phyloP scores from a whole-genome alignment of 1,284 basidiomycete genomes.

The Ustilago hordei region DNA sequence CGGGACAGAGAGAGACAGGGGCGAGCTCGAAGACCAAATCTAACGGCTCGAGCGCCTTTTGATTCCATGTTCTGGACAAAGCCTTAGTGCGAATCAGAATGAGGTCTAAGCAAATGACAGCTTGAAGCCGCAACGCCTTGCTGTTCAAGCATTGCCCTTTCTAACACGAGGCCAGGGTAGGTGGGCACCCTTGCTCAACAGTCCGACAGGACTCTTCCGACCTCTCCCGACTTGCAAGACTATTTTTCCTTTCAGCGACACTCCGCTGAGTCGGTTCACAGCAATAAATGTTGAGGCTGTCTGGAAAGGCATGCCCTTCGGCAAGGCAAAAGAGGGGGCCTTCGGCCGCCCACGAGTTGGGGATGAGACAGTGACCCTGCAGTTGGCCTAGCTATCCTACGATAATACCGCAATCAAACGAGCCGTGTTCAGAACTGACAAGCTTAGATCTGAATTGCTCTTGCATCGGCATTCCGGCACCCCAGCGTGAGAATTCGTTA shows the following conservation, averaged over 20 bases:
- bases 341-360: slow-evolving; percentile 4
- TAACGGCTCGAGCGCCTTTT: background rate
- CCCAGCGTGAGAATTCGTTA: background rate
- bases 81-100: background rate
- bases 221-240: background rate
- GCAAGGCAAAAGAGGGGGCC: background rate
- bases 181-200: background rate
- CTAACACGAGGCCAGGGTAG: background rate
- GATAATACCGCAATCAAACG: no score
- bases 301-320: no score
- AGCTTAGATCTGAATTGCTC: background rate
- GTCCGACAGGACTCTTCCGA: slow-evolving; percentile 1
- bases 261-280: background rate
- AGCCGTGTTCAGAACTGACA: background rate
- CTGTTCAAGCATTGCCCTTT: background rate
- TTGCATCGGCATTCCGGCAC: background rate
- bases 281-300: background rate
- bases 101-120: background rate
- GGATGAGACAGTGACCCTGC: slow-evolving; percentile 16
- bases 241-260: background rate
- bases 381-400: slow-evolving; percentile 1
- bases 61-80: background rate
- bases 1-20: background rate
- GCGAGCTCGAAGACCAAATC: background rate
- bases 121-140: background rate